Evolutionary conservation across 1,284 basidiomycete genomes (phyloP).

Genomic region (Pseudozyma sp.): DNA sequence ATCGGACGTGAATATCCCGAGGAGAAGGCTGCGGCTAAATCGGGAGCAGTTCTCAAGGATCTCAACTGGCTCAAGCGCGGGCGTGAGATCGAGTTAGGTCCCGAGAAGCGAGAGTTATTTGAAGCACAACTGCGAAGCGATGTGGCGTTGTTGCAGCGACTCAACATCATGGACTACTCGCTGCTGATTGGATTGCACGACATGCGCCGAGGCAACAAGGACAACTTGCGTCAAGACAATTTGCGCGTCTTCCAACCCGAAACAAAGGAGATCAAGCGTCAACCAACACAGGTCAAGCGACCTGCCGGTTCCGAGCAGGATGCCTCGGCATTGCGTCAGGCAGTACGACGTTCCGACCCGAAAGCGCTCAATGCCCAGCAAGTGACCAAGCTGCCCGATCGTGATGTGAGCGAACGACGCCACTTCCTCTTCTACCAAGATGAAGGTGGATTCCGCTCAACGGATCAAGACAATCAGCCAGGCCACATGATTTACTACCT

Average conservation of each 20-base stretch:
- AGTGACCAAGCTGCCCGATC: conserved; percentile 77
- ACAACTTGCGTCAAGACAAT: conserved; percentile 88
- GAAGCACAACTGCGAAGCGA: conserved; percentile 90
- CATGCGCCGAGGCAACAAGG: conserved; percentile 87
- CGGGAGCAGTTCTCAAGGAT: conserved; percentile 91
- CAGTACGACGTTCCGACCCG: conserved; percentile 84
- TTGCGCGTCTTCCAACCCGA: conserved; percentile 88
- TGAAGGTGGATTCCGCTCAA: conserved; percentile 91
- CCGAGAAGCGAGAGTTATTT: conserved; percentile 89
- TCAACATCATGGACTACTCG: conserved; percentile 96
- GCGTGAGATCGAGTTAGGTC: conserved; percentile 85
- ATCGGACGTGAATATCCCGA: conserved; percentile 89
- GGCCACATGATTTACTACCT: conserved; percentile 88
- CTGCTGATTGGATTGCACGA: conserved; percentile 94
- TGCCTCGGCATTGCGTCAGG: conserved; percentile 73
- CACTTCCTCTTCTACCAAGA: conserved; percentile 96
- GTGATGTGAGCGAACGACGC: conserved; percentile 78
- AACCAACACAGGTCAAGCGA: conserved; percentile 45
- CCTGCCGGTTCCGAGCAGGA: conserved; percentile 70
- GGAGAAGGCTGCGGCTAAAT: conserved; percentile 82
- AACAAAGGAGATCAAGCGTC: conserved; percentile 56
- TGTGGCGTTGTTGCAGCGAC: conserved; percentile 81
- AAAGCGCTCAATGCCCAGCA: conserved; percentile 76
- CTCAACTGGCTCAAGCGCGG: conserved; percentile 91
- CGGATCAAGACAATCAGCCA: conserved; percentile 82